phyloP scores from a whole-genome alignment of 805 yeast species.

The Ogataea siamensis region DNA sequence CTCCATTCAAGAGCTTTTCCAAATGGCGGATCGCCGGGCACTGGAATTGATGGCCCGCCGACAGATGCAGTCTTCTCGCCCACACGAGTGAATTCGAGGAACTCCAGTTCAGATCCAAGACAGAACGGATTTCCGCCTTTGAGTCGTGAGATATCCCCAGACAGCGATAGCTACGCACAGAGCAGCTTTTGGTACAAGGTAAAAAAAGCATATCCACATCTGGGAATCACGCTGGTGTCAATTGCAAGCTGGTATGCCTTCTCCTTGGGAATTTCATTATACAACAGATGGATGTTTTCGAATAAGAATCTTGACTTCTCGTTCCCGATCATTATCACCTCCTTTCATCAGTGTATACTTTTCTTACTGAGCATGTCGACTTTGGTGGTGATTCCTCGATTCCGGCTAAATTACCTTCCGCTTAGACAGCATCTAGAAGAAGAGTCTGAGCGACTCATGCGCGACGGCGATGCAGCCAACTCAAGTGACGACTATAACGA shows the following conservation, averaged over 20 bases:
- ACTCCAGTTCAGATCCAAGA: not conserved
- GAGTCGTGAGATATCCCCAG: not conserved
- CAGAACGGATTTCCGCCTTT: not conserved
- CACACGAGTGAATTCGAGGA: not conserved
- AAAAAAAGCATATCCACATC: constrained; percentile 26
- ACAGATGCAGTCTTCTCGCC: constrained; percentile 3
- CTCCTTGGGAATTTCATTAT: constrained; percentile 67
- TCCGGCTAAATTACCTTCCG: constrained; percentile 39
- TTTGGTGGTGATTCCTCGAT: constrained; percentile 45
- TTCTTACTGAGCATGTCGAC: constrained; percentile 49
- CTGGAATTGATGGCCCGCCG: no score
- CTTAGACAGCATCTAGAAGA: constrained; percentile 15
- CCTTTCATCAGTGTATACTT: constrained; percentile 78
- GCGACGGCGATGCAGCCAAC: not conserved
- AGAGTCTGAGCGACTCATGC: constrained; percentile 2
- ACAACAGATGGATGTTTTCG: constrained; percentile 98
- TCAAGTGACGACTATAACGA: constrained; percentile 13
- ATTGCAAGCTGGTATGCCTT: constrained; percentile 59
- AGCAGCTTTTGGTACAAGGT: constrained; percentile 12
- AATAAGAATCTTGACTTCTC: constrained; percentile 65
- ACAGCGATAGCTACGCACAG: not conserved
- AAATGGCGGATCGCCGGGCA: no score
- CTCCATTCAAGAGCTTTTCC: no score
- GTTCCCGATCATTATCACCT: constrained; percentile 82
- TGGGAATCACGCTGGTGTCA: constrained; percentile 27